Evolutionary conservation across 768 basidiomycete species (phyloP).

Genomic region (Candolleomyces eurysporus): DNA sequence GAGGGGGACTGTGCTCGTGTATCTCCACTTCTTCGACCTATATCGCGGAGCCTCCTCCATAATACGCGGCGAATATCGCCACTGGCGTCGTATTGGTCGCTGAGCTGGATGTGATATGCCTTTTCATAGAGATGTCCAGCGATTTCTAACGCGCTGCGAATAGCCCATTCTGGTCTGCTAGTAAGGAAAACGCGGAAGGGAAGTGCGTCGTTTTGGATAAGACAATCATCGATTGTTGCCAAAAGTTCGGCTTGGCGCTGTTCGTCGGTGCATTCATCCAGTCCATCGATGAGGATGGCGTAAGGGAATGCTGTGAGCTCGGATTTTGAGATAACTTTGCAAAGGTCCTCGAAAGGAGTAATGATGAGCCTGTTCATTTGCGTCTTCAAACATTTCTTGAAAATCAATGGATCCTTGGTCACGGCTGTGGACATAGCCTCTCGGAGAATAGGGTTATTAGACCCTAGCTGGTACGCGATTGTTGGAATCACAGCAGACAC

Average conservation of each 20-base stretch:
- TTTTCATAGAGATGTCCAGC: neutral
- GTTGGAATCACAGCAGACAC: constrained; percentile 3
- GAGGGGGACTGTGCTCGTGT: too few species aligned
- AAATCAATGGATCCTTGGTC: neutral
- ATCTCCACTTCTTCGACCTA: neutral
- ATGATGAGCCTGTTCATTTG: constrained; percentile 9
- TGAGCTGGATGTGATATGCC: neutral
- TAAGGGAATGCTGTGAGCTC: neutral
- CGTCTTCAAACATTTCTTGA: neutral
- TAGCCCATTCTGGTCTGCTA: constrained; percentile 12
- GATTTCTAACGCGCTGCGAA: neutral
- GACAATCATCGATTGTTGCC: constrained; percentile 1
- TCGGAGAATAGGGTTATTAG: neutral
- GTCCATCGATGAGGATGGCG: constrained; percentile 10
- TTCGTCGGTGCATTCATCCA: constrained; percentile 15
- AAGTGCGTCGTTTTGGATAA: neutral
- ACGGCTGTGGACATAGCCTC: neutral
- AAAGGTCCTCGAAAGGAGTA: neutral
- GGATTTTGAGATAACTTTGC: neutral
- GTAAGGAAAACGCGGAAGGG: constrained; percentile 12
- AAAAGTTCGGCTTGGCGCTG: constrained; percentile 8
- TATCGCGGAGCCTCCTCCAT: neutral
- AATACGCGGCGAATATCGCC: neutral
- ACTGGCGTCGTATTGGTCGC: neutral
- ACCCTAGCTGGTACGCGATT: constrained; percentile 11